Evolutionary conservation across 352 stramenopile species (phyloP).

Genomic region (Pythium guiyangense): DNA sequence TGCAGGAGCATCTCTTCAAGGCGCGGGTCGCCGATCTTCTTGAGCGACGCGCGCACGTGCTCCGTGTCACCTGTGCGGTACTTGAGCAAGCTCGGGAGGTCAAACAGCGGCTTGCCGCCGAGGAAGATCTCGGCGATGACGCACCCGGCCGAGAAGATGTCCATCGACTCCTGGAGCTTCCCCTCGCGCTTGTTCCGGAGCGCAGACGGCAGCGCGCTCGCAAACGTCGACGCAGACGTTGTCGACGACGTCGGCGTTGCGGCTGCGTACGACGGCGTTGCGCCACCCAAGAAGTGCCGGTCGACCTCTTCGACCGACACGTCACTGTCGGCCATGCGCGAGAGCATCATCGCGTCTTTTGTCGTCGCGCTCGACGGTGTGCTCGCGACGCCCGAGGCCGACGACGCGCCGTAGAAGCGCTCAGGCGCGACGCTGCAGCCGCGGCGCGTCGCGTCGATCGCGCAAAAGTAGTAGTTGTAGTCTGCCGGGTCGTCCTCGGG

Average conservation of each 20-base stretch:
- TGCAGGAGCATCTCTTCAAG: constrained; percentile 90
- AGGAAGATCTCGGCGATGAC: constrained; percentile 96
- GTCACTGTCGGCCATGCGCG: constrained; percentile 68
- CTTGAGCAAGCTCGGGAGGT: constrained; percentile 90
- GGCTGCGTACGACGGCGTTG: constrained; percentile 14
- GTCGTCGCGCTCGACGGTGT: constrained; percentile 19
- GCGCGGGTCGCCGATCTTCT: constrained; percentile 90
- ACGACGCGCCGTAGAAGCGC: constrained; percentile 47
- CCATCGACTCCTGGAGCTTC: constrained; percentile 88
- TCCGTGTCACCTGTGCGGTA: constrained; percentile 79
- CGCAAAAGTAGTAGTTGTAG: constrained; percentile 94
- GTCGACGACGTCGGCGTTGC: constrained; percentile 19
- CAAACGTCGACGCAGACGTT: constrained; percentile 3
- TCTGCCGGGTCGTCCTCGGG: constrained; percentile 94
- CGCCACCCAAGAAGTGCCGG: constrained; percentile 47
- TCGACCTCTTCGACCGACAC: constrained; percentile 67
- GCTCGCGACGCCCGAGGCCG: constrained; percentile 4
- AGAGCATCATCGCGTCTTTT: constrained; percentile 57
- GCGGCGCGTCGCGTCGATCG: constrained; percentile 79
- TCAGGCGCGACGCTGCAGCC: constrained; percentile 96
- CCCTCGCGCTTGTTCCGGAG: constrained; percentile 45
- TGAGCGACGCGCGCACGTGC: constrained; percentile 74
- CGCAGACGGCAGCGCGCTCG: constrained; percentile 14
- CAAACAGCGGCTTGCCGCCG: constrained; percentile 93
- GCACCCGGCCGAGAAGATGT: constrained; percentile 98